A percentile compares a stretch with the other conserved stretches of the same genome.
Conservation (phyloP, 2,329 filamentous ascomycete genomes). For the Ophiocordyceps australis region DNA sequence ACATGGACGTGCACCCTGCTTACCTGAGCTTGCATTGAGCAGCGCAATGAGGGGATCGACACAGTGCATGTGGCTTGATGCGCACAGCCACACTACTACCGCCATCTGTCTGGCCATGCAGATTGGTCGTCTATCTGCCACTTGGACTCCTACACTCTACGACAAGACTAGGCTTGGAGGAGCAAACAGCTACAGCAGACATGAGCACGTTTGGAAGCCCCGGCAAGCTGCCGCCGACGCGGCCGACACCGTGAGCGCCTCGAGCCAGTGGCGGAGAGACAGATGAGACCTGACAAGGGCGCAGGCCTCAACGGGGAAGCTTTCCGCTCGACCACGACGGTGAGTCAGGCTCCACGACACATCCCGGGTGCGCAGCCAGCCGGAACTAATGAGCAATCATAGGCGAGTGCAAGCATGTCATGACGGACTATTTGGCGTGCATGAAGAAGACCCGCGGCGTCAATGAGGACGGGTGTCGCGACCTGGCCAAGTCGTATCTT, state of each 20-base stretch:
- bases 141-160: no score
- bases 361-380: not conserved
- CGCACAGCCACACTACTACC: no score
- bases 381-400: not conserved
- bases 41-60: no score
- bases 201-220: slow-evolving; percentile 55
- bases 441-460: slow-evolving; percentile 69
- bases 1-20: no score
- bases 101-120: no score
- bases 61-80: no score
- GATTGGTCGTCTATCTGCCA: no score
- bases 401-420: slow-evolving; percentile 89
- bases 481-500: slow-evolving; percentile 75
- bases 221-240: slow-evolving; percentile 44
- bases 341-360: slow-evolving; percentile 10
- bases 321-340: slow-evolving; percentile 93
- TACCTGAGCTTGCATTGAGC: no score
- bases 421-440: slow-evolving; percentile 70
- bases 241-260: slow-evolving; percentile 47
- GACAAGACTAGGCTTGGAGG: no score
- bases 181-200: not conserved
- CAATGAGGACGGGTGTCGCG: slow-evolving; percentile 73
- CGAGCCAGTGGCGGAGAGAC: not conserved
- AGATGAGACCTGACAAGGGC: not conserved
- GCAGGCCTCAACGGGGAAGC: slow-evolving; percentile 73